Conservation (phyloP, 306 rosid genomes). For the Prunus davidiana region DNA sequence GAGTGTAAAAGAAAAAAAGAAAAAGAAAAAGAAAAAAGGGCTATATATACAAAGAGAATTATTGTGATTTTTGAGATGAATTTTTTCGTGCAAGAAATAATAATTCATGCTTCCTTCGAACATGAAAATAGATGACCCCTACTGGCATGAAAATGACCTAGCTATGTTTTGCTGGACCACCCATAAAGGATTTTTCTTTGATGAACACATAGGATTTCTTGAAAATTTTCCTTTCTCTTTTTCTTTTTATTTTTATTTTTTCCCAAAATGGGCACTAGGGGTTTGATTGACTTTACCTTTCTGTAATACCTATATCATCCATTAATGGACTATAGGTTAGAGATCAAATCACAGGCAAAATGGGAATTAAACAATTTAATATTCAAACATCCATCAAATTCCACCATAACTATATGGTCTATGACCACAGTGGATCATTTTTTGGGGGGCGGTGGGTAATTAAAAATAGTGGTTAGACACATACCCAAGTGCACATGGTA, state of each 20-base stretch:
- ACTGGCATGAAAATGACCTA: background rate
- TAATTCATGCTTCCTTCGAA: constrained; percentile 19
- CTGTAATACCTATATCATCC: background rate
- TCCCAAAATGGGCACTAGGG: background rate
- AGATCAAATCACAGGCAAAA: background rate
- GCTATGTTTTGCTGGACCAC: background rate
- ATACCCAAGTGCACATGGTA: background rate
- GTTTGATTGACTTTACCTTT: background rate
- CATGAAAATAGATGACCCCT: constrained; percentile 13
- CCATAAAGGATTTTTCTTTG: background rate
- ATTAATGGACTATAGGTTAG: background rate
- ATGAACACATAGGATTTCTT: background rate
- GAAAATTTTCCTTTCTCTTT: background rate
- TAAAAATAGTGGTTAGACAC: background rate
- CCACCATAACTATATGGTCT: background rate
- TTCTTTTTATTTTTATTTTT: background rate
- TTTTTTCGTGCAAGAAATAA: constrained; percentile 26
- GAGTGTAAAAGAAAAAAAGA: constrained; percentile 2
- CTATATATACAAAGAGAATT: background rate
- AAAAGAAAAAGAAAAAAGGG: background rate
- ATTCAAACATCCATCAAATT: background rate
- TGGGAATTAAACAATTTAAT: too few relatives aligned
- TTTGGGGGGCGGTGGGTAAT: background rate
- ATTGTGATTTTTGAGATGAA: background rate
- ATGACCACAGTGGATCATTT: background rate